A percentile compares a stretch with the other conserved stretches of the same genome.
Evolutionary conservation across 148 eudicot species (phyloP).

Genomic region (Rhododendron mucronatum): DNA sequence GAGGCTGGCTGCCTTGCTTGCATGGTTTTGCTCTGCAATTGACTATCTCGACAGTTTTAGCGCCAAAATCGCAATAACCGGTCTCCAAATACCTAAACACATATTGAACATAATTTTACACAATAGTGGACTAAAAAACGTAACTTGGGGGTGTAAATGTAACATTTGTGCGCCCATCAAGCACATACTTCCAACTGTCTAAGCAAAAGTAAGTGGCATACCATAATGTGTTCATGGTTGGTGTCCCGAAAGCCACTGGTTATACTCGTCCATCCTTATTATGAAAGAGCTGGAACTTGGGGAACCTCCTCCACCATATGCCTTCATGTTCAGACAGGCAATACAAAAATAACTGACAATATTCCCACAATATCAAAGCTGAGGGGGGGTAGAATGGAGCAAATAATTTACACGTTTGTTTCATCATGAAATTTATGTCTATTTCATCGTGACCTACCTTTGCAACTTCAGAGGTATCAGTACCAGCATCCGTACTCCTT

Average conservation of each 20-base stretch:
- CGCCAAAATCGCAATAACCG: not conserved
- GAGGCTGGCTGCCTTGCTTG: not conserved
- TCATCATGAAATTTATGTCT: not conserved
- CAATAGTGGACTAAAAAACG: not conserved
- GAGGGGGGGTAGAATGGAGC: not conserved
- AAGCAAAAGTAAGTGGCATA: not conserved
- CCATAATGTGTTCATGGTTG: conserved; percentile 21
- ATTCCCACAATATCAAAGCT: not conserved
- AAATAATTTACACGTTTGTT: not conserved
- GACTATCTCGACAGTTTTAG: not conserved
- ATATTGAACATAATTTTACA: not conserved
- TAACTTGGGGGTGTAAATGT: not conserved
- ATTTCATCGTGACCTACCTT: conserved; percentile 47
- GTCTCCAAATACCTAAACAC: not conserved
- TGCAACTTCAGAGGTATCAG: conserved; percentile 88
- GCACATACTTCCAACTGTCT: not conserved
- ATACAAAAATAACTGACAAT: conserved; percentile 8
- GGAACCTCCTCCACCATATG: conserved; percentile 92
- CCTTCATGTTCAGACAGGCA: conserved; percentile 36
- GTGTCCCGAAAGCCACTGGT: conserved; percentile 54
- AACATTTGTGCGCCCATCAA: not conserved
- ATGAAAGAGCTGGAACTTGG: conserved; percentile 81
- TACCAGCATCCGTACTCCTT: conserved; percentile 59
- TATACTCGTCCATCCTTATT: conserved; percentile 94
- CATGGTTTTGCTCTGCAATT: not conserved